Evolutionary conservation across 2,329 filamentous ascomycete genomes (phyloP).

Genomic region (Diaporthe eres): DNA sequence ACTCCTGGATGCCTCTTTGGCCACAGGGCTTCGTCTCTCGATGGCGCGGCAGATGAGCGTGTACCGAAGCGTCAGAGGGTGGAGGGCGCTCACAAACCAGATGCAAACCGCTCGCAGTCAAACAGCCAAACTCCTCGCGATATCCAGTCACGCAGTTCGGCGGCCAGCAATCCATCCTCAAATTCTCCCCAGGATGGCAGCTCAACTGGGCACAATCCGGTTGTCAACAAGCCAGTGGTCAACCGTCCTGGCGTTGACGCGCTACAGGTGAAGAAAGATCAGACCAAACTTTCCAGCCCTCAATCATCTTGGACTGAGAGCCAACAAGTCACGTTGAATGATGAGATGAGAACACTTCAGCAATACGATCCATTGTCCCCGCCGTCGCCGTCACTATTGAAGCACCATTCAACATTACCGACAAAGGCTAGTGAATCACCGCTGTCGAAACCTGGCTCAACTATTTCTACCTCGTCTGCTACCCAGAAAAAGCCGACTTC

Average conservation of each 20-base stretch:
- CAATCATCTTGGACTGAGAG: neutral
- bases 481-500: neutral
- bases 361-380: constrained; percentile 42
- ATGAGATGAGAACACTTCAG: constrained; percentile 22
- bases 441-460: neutral
- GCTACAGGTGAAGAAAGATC: neutral
- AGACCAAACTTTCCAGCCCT: neutral
- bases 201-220: neutral
- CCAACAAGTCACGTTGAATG: constrained; percentile 14
- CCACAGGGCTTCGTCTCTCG: constrained; percentile 30
- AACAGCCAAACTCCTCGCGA: neutral
- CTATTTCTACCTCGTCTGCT: neutral
- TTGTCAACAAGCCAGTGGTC: neutral
- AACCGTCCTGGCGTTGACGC: neutral
- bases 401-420: constrained; percentile 13
- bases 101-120: neutral
- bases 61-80: constrained; percentile 27
- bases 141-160: neutral
- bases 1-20: constrained; percentile 40
- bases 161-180: neutral
- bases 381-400: constrained; percentile 9
- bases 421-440: constrained; percentile 3
- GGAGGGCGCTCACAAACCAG: neutral
- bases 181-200: neutral
- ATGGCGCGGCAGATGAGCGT: constrained; percentile 28